These are phyloP conservation scores for Cymbidium sinense DNA, from an alignment of 106 monocot species.

Conservation along the genomic window DNA sequence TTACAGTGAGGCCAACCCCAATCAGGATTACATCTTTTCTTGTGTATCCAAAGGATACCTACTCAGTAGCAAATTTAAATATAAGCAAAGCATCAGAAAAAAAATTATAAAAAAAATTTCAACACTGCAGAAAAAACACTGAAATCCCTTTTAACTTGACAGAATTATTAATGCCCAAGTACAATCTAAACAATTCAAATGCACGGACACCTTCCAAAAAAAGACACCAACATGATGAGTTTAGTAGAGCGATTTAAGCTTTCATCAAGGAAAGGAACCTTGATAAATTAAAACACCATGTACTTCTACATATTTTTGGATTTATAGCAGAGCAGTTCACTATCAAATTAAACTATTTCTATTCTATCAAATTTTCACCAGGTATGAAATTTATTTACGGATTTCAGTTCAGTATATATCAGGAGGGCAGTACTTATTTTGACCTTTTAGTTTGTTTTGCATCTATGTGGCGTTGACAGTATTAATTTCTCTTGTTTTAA, in stretches of 20 bases:
- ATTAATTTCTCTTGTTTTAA: conserved; percentile 1
- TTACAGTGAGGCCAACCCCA: conserved; percentile 63
- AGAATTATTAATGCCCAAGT: neutral
- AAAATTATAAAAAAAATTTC: neutral
- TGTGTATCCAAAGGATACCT: conserved; percentile 84
- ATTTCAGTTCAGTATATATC: neutral
- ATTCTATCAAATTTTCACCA: neutral
- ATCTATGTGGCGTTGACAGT: neutral
- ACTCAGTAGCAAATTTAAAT: neutral
- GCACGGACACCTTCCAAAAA: neutral
- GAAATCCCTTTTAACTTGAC: neutral
- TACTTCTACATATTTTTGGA: too few relatives aligned
- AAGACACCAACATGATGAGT: neutral
- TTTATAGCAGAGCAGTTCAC: too few relatives aligned
- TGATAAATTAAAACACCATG: neutral
- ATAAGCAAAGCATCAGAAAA: neutral
- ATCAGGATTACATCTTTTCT: conserved; percentile 96
- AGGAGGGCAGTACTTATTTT: neutral
- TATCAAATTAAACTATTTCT: neutral
- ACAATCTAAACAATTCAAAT: neutral
- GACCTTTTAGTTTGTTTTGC: neutral
- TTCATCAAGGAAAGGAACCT: neutral
- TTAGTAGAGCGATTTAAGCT: neutral
- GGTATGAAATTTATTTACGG: neutral
- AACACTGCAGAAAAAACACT: neutral